Conservation (phyloP, 2,329 filamentous ascomycete genomes). For the Penicillium janthinellum region DNA sequence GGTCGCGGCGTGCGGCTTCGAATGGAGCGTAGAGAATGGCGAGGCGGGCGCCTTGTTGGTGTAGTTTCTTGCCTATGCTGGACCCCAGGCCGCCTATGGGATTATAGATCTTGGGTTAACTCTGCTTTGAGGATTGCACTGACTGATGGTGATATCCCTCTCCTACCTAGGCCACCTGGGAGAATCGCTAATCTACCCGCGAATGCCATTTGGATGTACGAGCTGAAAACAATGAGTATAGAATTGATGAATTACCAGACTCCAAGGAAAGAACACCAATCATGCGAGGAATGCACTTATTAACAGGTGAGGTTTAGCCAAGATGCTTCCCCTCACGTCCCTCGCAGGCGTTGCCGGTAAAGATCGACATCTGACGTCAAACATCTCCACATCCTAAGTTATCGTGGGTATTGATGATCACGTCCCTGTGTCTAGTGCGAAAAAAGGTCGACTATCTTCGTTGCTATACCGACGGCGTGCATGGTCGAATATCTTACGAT, state of each 20-base stretch:
- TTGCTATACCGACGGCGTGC: not conserved
- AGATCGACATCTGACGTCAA: conserved; percentile 6
- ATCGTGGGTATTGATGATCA: not conserved
- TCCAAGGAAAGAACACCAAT: not conserved
- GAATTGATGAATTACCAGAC: not conserved
- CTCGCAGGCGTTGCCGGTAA: not conserved
- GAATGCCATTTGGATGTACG: conserved; percentile 33
- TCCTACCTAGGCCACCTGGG: conserved; percentile 46
- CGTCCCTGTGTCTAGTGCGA: not conserved
- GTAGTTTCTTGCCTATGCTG: conserved; percentile 45
- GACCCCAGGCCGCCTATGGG: conserved; percentile 45
- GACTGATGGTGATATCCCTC: not conserved
- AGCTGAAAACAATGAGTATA: not conserved
- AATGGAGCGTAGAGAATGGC: conserved; percentile 53
- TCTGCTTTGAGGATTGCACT: conserved; percentile 18
- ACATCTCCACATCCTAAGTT: not conserved
- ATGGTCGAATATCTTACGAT: not conserved
- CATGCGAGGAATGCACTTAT: not conserved
- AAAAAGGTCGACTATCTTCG: not conserved
- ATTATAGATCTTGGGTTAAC: conserved; percentile 13
- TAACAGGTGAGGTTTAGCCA: not conserved
- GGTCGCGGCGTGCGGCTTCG: conserved; percentile 42
- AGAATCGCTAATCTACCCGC: conserved; percentile 46
- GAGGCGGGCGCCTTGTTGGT: conserved; percentile 45
- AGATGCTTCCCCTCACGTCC: not conserved